A percentile compares a stretch with the other conserved stretches of the same genome.
Evolutionary conservation across 2,329 filamentous ascomycete species (phyloP).

Genomic region (Fusarium odoratissimum): DNA sequence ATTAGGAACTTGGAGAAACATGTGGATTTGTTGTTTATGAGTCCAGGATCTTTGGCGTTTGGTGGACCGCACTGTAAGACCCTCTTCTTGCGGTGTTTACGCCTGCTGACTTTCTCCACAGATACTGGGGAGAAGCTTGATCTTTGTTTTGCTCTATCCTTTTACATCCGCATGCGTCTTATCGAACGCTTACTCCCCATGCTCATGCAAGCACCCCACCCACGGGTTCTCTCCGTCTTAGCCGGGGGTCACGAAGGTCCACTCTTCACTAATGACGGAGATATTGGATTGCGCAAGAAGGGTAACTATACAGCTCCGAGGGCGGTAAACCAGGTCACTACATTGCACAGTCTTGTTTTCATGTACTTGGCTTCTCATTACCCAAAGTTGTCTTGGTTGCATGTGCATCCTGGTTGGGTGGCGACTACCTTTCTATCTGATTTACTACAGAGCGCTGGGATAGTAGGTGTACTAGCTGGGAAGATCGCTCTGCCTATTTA

Average conservation of each 20-base stretch:
- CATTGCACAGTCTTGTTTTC: background rate
- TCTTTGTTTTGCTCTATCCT: background rate
- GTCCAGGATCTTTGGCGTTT: background rate
- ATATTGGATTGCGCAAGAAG: background rate
- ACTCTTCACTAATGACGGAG: background rate
- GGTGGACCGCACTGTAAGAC: background rate
- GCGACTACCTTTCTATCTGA: background rate
- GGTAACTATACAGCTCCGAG: background rate
- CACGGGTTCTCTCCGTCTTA: background rate
- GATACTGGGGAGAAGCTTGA: background rate
- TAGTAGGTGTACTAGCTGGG: background rate
- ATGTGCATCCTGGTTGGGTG: background rate
- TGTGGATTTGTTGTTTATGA: background rate
- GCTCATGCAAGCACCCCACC: background rate
- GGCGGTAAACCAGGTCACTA: slow-evolving; percentile 1
- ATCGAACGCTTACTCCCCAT: background rate
- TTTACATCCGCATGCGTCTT: background rate
- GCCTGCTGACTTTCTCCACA: background rate
- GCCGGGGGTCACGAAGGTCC: background rate
- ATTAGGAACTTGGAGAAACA: background rate
- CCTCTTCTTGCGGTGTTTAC: fast-evolving
- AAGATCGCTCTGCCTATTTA: background rate
- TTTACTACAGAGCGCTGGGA: background rate
- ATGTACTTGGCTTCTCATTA: background rate
- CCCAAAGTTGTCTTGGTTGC: background rate